These are phyloP conservation scores for Ceratobasidium sp. DNA, from an alignment of 1,284 basidiomycete species.

Conservation along the genomic window DNA sequence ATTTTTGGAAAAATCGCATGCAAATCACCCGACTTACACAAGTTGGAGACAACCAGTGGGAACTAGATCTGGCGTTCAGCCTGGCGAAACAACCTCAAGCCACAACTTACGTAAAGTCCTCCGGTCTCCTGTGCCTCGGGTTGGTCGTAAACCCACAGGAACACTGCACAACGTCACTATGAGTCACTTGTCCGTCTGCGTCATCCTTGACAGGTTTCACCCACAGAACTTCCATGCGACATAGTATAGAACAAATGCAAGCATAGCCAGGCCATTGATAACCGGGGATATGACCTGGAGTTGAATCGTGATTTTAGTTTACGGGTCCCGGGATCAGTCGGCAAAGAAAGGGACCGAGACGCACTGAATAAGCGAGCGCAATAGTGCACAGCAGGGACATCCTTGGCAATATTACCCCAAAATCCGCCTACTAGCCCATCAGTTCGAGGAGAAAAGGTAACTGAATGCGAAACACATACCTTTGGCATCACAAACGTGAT, in stretches of 20 bases:
- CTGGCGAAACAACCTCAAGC: background rate
- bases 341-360: background rate
- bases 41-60: constrained; percentile 45
- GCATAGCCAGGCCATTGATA: constrained; percentile 47
- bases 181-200: background rate
- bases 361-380: constrained; percentile 47
- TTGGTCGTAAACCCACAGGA: constrained; percentile 49
- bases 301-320: background rate
- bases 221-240: constrained; percentile 36
- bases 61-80: constrained; percentile 31
- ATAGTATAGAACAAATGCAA: constrained; percentile 46
- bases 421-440: constrained; percentile 41
- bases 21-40: constrained; percentile 38
- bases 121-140: constrained; percentile 47
- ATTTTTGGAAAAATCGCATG: background rate
- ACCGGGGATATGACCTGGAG: constrained; percentile 46
- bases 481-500: constrained; percentile 48
- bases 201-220: background rate
- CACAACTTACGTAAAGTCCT: constrained; percentile 47
- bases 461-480: constrained; percentile 3
- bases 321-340: background rate
- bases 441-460: background rate
- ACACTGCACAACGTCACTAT: constrained; percentile 30
- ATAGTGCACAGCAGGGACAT: constrained; percentile 49
- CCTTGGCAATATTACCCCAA: constrained; percentile 46